Evolutionary conservation across 2,329 filamentous ascomycete genomes (phyloP), one percentile per base, ranked within the genome.

Genomic region (Claviceps monticola): DNA sequence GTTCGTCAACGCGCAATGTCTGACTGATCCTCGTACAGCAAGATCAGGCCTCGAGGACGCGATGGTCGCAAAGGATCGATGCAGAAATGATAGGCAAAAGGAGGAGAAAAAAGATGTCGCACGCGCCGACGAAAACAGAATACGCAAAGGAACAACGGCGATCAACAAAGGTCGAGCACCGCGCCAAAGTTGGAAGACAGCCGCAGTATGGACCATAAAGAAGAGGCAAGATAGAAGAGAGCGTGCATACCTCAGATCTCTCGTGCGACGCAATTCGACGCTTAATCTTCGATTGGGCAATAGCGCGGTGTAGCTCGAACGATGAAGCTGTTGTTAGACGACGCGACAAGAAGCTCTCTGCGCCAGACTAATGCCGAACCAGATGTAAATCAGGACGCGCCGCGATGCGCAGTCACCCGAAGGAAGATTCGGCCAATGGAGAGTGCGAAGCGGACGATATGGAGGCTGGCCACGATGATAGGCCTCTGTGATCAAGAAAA

Each of bases 371-470:
- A 62, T 50, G 51, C 56, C 51, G 44, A 48, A 39, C 26, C 50
- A 57, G 59, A 57, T 55, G 60, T 59, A 11, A 23, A 21, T 19
- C 38, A 39, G 38, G 51, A 48, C 52, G 52, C 52, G 52, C 48
- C 45, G 52, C 29, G 45, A 60, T 54, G 55, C 56, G 50, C 56
- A 58, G 75, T 79, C 76, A 79, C 74, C 74, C 77, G 76, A 78
- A 68, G 58, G 59, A 53, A 54, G 53, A 54, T 54, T 62, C 57
- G 64, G 60, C 74, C 75, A 79, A 79, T 78, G 61, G 61, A 65
- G 65, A 65, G 50, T 59, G 57, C 63, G 64, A 73, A 58, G 60
- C 55, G 55, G 63, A 66, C 59, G 67, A 73, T 58, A 61, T 56
- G 55, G 63, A 66, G 59, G 67, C 61, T 73, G 61, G 62, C 61